Evolutionary conservation across 345 rosid species (phyloP).

Genomic region (Aegle marmelos): DNA sequence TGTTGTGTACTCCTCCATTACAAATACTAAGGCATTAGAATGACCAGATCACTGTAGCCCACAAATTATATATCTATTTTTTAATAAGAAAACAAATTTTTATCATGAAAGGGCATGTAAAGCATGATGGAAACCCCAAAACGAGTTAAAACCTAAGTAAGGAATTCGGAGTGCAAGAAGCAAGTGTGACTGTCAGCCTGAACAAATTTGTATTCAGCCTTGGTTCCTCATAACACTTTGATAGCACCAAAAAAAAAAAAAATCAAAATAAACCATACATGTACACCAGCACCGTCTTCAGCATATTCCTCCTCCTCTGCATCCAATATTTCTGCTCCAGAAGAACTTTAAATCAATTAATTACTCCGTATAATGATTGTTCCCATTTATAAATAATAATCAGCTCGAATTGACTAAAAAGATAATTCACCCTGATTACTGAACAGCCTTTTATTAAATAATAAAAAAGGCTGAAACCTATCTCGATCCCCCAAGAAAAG

Average conservation of each 20-base stretch:
- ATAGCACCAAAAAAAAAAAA: constrained; percentile 1
- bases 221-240: background rate
- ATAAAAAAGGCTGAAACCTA: background rate
- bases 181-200: background rate
- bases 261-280: constrained; percentile 33
- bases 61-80: background rate
- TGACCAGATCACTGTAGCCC: background rate
- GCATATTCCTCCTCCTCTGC: constrained; percentile 28
- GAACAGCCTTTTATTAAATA: background rate
- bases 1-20: background rate
- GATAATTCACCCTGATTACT: background rate
- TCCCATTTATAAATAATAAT: background rate
- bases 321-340: constrained; percentile 24
- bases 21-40: background rate
- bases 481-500: background rate
- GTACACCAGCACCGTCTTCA: constrained; percentile 18
- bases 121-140: background rate
- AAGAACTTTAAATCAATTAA: constrained; percentile 4
- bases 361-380: background rate
- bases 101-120: background rate
- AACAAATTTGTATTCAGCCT: background rate
- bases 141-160: background rate
- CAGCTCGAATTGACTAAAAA: background rate
- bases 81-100: background rate
- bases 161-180: background rate